A percentile compares a stretch with the other conserved stretches of the same genome.
phyloP scores from a whole-genome alignment of 1,284 basidiomycete species.

The Meira nashicola region DNA sequence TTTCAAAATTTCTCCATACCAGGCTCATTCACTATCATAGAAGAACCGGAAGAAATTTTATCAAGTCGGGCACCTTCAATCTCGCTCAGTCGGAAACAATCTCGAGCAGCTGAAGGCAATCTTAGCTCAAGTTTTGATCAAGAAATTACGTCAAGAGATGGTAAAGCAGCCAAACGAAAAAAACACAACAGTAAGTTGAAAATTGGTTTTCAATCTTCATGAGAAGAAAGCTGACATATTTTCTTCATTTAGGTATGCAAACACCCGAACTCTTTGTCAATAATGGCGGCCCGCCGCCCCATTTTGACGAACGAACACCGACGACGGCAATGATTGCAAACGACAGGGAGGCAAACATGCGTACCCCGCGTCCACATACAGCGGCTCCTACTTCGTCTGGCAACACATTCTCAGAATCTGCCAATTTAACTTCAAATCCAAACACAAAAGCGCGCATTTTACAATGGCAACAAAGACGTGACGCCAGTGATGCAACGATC shows the following conservation, averaged over 20 bases:
- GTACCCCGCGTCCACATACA: conserved; percentile 1
- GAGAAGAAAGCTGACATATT: no score
- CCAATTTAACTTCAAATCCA: neutral
- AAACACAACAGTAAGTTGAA: no score
- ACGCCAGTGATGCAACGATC: conserved; percentile 12
- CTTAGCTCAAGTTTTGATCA: no score
- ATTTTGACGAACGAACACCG: no score
- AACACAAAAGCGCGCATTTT: neutral
- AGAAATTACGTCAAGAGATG: no score
- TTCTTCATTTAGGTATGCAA: no score
- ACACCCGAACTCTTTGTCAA: no score
- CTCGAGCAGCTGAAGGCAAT: no score
- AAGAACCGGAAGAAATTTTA: neutral
- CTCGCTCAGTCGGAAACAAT: no score
- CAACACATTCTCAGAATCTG: neutral
- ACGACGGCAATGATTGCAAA: conserved; percentile 1
- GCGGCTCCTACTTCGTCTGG: neutral
- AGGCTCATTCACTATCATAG: neutral
- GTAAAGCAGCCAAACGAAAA: no score
- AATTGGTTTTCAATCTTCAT: no score
- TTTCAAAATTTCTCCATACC: neutral
- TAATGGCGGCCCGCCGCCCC: no score
- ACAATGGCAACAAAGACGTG: neutral
- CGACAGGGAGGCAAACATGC: conserved; percentile 5
- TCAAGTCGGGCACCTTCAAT: neutral